These are phyloP conservation scores for Suhomyces emberorum DNA, from an alignment of 805 yeast genomes.

Conservation along the genomic window DNA sequence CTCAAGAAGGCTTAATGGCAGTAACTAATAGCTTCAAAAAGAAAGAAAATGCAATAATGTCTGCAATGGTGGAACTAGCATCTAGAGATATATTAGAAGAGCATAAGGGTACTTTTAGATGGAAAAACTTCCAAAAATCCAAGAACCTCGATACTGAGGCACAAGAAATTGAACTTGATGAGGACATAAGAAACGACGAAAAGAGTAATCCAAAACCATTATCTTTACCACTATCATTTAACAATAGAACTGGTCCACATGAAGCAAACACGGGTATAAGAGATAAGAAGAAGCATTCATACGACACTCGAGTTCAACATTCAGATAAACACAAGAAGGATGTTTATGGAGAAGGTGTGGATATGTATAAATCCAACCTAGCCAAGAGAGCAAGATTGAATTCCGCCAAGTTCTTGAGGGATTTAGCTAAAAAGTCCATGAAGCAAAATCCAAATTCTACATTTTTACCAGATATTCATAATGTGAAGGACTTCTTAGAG, in stretches of 20 bases:
- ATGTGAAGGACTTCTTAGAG: slow-evolving; percentile 54
- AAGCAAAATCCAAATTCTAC: slow-evolving; percentile 26
- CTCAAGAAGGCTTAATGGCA: slow-evolving; percentile 40
- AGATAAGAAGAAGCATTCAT: slow-evolving; percentile 75
- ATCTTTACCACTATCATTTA: slow-evolving; percentile 60
- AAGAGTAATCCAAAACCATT: slow-evolving; percentile 29
- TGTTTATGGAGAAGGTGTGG: slow-evolving; percentile 74
- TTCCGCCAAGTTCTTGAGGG: slow-evolving; percentile 53
- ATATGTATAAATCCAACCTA: slow-evolving; percentile 49
- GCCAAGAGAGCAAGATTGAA: slow-evolving; percentile 50
- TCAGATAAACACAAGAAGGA: slow-evolving; percentile 64
- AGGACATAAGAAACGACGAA: slow-evolving; percentile 12
- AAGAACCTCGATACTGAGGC: slow-evolving; percentile 8
- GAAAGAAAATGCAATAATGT: slow-evolving; percentile 35
- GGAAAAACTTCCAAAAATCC: slow-evolving; percentile 33
- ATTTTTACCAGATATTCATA: slow-evolving; percentile 56
- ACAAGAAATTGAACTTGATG: slow-evolving; percentile 16
- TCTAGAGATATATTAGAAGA: slow-evolving; percentile 61
- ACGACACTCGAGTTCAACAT: slow-evolving; percentile 76
- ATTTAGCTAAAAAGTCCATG: slow-evolving; percentile 52
- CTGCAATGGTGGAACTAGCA: slow-evolving; percentile 75
- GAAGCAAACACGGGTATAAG: slow-evolving; percentile 81
- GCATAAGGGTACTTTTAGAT: slow-evolving; percentile 46
- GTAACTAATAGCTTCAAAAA: slow-evolving; percentile 42
- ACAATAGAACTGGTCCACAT: slow-evolving; percentile 73